Conservation (phyloP, 2,329 filamentous ascomycete genomes). For the Anthostomella pinea region DNA sequence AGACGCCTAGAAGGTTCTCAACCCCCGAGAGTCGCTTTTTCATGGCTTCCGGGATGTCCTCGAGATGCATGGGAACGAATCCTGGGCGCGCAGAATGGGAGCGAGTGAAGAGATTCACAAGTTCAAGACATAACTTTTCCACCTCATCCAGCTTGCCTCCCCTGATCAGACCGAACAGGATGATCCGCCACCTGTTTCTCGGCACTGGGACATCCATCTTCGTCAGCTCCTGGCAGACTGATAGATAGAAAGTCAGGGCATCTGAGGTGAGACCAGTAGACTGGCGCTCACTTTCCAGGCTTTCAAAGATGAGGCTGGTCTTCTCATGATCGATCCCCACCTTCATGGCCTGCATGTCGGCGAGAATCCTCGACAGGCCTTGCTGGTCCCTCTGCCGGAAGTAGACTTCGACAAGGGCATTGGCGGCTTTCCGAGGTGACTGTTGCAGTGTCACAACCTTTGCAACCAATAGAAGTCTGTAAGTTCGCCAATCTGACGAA, state of each 20-base stretch:
- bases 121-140: conserved; percentile 41
- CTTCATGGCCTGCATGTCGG: conserved; percentile 36
- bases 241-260: conserved; percentile 29
- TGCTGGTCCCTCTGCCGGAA: conserved; percentile 27
- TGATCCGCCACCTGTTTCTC: conserved; percentile 40
- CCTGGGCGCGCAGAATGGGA: conserved; percentile 25
- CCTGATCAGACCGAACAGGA: conserved; percentile 44
- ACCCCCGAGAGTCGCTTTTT: conserved; percentile 32
- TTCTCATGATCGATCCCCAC: conserved; percentile 32
- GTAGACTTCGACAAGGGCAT: conserved; percentile 32
- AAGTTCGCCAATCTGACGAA: conserved; percentile 39
- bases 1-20: conserved; percentile 32
- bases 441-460: conserved; percentile 35
- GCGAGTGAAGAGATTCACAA: conserved; percentile 39
- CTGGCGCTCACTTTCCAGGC: conserved; percentile 24
- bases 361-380: conserved; percentile 33
- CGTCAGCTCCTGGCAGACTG: conserved; percentile 35
- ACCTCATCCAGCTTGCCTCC: conserved; percentile 44
- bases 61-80: conserved; percentile 42
- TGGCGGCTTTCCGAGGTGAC: conserved; percentile 29
- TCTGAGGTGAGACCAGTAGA: conserved; percentile 18
- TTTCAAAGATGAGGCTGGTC: conserved; percentile 29
- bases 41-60: conserved; percentile 39
- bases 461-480: conserved; percentile 44
- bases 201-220: conserved; percentile 40